Percentiles rank a stretch among this genome's conserved stretches.
Conservation (phyloP, 805 yeast species). For the Zygosaccharomyces lentus region DNA sequence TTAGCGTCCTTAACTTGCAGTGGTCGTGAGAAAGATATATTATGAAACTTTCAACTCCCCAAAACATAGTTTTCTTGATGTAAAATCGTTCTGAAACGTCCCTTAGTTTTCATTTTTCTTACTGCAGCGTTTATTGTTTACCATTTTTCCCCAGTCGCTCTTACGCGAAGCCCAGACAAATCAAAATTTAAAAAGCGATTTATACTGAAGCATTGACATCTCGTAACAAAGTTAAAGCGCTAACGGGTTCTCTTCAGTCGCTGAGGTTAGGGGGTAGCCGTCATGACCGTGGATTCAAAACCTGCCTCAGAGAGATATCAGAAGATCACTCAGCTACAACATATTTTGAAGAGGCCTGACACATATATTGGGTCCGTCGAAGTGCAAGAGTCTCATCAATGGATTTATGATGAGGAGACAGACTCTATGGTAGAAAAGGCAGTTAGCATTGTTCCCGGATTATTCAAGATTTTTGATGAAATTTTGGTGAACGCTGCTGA, state of each 20-base stretch:
- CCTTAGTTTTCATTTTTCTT: background rate
- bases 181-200: background rate
- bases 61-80: no score
- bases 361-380: conserved; percentile 96
- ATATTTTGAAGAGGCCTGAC: conserved; percentile 94
- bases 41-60: no score
- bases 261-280: background rate
- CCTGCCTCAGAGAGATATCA: conserved; percentile 75
- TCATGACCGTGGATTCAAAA: conserved; percentile 29
- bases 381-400: conserved; percentile 68
- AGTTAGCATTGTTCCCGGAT: conserved; percentile 88
- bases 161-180: background rate
- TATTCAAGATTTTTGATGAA: conserved; percentile 95
- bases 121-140: background rate
- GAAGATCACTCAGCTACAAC: conserved; percentile 91
- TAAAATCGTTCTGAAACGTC: no score
- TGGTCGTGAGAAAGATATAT: no score
- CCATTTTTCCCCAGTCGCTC: background rate
- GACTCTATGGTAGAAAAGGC: conserved; percentile 53
- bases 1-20: no score
- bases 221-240: no score
- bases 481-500: conserved; percentile 98
- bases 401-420: conserved; percentile 73
- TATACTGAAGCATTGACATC: background rate
- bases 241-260: background rate